Evolutionary conservation across 257 asterid species (phyloP), one percentile per base, ranked within the genome.

Genomic region (Marsdenia floribunda): DNA sequence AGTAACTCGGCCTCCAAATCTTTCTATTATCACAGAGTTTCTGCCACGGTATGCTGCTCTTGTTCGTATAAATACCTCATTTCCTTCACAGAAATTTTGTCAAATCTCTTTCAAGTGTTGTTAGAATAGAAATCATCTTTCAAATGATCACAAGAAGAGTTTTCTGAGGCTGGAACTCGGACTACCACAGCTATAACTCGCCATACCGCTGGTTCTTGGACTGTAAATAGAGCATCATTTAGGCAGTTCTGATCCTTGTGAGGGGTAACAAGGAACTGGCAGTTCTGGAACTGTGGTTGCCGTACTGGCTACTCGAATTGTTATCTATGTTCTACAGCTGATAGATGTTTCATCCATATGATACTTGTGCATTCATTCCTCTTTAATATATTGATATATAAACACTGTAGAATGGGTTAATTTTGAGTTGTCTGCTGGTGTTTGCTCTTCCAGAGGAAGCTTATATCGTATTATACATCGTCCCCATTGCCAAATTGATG

Each of bases 1-100:
- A 5, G 97, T 95, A 35, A 95, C 99, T 84, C 90, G 98, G 60
- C 97, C 99, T 8, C 99, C 99, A 71, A 90, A 95, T 75, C 98
- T 95, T 79, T 95, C 99, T 53, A 95, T 95, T 35, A 80, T 95
- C 79, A 90, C 98, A 26, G 99, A 95, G 79, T 95, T 92, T 82
- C 86, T 95, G 37, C 98, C 99, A n/a, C 88, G 90, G 99, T 93
- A 72, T 75, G 89, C 77, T 81, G 59, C 82, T 78, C 63, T 44
- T 44, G 35, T 80, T 74, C 72, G 61, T 78, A 50, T n/a, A 5
- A 44, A 44, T 44, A 44, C 12, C 49, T 44, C 24, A 53, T 53
- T 53, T 53, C 22, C 22, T 21, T 53, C 24, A 16, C n/a, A 53
- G n/a, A 21, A 53, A 18, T 21, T 55, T 55, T 21, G 1, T n/a